phyloP scores from a whole-genome alignment of 2,329 filamentous ascomycete genomes.

The Diaporthe capsici region DNA sequence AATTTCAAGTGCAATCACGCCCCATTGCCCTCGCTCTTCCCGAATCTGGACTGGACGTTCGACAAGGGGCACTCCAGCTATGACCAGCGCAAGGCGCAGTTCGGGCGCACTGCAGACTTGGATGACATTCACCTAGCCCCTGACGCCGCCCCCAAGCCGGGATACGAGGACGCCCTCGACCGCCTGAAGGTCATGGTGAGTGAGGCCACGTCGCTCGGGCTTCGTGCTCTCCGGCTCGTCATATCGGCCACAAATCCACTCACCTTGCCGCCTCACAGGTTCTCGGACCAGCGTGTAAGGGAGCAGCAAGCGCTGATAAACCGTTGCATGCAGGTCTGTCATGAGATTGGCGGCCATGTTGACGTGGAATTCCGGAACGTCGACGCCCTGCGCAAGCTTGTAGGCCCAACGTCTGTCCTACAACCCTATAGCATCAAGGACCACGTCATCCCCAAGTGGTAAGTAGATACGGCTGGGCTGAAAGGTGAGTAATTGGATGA shows the following conservation, averaged over 20 bases:
- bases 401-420: neutral
- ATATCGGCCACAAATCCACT: neutral
- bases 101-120: neutral
- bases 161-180: neutral
- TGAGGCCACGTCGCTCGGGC: neutral
- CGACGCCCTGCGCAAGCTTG: neutral
- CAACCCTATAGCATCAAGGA: neutral
- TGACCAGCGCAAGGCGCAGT: neutral
- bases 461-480: neutral
- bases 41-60: neutral
- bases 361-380: neutral
- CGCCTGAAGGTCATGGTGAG: neutral
- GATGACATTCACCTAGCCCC: neutral
- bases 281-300: neutral
- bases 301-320: neutral
- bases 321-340: neutral
- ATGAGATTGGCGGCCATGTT: neutral
- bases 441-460: neutral
- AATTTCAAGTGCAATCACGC: neutral
- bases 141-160: neutral
- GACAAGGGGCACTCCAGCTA: neutral
- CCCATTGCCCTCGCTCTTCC: neutral
- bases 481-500: neutral
- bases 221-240: neutral
- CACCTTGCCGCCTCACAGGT: neutral